Evolutionary conservation across 306 rosid species (phyloP), one percentile per base, ranked within the genome.

Genomic region (Citrullus colocynthis): DNA sequence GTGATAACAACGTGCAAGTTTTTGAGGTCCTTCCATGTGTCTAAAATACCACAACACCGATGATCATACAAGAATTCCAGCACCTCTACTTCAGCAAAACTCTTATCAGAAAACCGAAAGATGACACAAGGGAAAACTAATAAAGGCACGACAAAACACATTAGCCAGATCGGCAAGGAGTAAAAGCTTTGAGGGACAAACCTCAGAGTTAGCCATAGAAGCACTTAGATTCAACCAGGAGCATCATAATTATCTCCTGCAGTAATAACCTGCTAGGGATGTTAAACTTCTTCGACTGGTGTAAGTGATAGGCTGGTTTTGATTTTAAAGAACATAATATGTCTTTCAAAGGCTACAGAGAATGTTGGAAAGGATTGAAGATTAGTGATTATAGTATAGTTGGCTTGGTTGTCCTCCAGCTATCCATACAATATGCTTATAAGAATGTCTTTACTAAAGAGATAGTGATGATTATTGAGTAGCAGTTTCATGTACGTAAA

Each of bases 401-500:
- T 3, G 9, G 8, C 4, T 48, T 13, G 54, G 14, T 45, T 8
- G 39, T 36, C 9, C 45, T 42, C 10, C 9, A 42, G 73, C 7
- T 63, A 63, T 63, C 45, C 6, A 69, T 72, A 24, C 76, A 72
- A 48, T 49, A 24, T 71, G 42, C 41, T 14, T 28, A 14, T 28
- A 71, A 71, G 54, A 45, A 48, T 14, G 76, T 48, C 32, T 49
- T 21, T 72, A 72, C 44, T 30, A 30, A 28, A 30, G 61, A 73
- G 45, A 30, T 41, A 30, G 30, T 16, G 45, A 73, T 73, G 60
- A 49, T 30, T 51, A 49, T 73, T 32, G 20, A 73, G 24, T 73
- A 49, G 15, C 61, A 73, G 76, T 51, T 15, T 73, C 20, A 73
- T 73, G 77, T 73, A 73, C 77, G 51, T 32, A 73, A 72, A 59